phyloP scores from a whole-genome alignment of 1,139 yeast genomes.

The Keqinozyma sinolaborantium region DNA sequence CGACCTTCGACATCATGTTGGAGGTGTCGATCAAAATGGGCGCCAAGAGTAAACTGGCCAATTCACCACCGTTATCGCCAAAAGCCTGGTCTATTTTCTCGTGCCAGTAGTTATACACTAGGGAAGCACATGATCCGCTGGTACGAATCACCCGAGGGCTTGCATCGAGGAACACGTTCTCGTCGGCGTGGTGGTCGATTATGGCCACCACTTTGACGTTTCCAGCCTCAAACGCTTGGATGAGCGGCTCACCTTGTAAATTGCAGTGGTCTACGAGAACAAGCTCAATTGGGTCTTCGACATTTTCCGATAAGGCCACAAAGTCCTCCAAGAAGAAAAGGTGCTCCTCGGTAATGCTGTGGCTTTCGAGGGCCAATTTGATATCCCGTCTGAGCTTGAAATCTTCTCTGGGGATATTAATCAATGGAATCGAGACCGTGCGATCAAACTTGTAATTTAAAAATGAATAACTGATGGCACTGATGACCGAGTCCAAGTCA shows the following conservation, averaged over 20 bases:
- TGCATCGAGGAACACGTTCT: constrained; percentile 42
- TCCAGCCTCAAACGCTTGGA: constrained; percentile 16
- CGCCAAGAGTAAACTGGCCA: constrained; percentile 51
- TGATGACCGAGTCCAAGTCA: constrained; percentile 82
- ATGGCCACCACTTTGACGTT: constrained; percentile 50
- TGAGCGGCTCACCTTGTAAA: constrained; percentile 49
- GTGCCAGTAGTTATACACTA: constrained; percentile 65
- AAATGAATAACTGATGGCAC: constrained; percentile 71
- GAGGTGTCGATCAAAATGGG: constrained; percentile 76
- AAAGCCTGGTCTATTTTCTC: constrained; percentile 19
- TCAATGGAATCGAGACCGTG: constrained; percentile 51
- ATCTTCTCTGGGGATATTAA: constrained; percentile 69
- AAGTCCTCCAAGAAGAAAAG: constrained; percentile 70
- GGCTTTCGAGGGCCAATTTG: constrained; percentile 44
- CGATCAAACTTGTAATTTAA: constrained; percentile 28
- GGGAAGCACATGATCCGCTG: constrained; percentile 76
- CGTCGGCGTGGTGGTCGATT: constrained; percentile 88
- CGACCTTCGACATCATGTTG: constrained; percentile 57
- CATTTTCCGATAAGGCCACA: constrained; percentile 7
- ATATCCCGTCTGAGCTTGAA: constrained; percentile 71
- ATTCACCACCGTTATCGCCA: constrained; percentile 21
- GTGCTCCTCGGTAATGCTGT: constrained; percentile 44
- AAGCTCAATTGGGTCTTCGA: constrained; percentile 25
- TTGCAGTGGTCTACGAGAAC: constrained; percentile 82
- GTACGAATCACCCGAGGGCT: constrained; percentile 58